Evolutionary conservation across 495 filamentous ascomycete genomes (phyloP).

Genomic region (Aspergillus haitiensis): DNA sequence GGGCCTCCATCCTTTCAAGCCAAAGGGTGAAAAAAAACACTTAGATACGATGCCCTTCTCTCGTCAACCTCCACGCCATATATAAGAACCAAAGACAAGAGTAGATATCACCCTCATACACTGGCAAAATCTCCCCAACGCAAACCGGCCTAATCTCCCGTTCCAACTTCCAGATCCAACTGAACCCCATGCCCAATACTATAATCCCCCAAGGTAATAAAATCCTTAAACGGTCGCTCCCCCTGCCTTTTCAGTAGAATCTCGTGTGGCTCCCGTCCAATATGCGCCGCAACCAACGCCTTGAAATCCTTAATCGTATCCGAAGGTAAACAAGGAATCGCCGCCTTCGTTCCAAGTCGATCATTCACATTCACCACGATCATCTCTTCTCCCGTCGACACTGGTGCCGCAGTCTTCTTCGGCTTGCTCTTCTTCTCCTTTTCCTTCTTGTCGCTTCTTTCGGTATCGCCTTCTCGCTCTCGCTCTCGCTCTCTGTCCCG

Average conservation of each 20-base stretch:
- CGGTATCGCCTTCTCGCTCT: conserved; percentile 29
- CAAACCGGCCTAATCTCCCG: conserved; percentile 15
- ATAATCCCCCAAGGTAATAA: conserved; percentile 83
- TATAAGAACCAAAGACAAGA: background rate
- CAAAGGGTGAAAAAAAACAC: too few relatives aligned
- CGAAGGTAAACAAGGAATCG: conserved; percentile 79
- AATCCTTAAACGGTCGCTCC: conserved; percentile 87
- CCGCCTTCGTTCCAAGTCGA: conserved; percentile 83
- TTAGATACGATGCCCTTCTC: too few relatives aligned
- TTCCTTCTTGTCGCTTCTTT: conserved; percentile 33
- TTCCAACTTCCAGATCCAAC: conserved; percentile 24
- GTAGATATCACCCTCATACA: background rate
- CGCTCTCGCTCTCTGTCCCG: conserved; percentile 29
- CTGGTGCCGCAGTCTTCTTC: conserved; percentile 43
- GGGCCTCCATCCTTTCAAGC: too few relatives aligned
- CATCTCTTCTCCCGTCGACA: conserved; percentile 64
- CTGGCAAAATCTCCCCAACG: background rate
- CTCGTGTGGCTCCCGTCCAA: conserved; percentile 84
- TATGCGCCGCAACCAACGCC: conserved; percentile 79
- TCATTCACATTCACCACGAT: conserved; percentile 93
- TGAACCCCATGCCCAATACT: conserved; percentile 52
- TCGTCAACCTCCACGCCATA: too few relatives aligned
- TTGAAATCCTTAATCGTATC: conserved; percentile 86
- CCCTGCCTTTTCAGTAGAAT: conserved; percentile 90
- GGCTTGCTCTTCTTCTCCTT: conserved; percentile 37